Evolutionary conservation across 2,329 filamentous ascomycete species (phyloP).

Genomic region (Blastomyces percursus): DNA sequence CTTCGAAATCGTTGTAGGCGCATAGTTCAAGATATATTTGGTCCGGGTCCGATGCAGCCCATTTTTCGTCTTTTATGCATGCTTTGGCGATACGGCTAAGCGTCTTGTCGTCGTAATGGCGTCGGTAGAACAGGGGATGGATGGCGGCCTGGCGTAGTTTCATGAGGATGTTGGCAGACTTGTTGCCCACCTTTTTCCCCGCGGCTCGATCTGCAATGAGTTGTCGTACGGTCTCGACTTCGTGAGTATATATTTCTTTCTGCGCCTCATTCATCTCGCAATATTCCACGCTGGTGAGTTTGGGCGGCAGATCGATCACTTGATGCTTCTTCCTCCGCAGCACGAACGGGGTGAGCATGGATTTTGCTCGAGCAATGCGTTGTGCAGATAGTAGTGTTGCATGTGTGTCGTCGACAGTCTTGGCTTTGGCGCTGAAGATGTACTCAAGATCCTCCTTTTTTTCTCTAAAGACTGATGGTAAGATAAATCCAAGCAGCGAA

Average conservation of each 20-base stretch:
- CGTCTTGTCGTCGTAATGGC: slow-evolving; percentile 63
- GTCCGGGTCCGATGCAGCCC: slow-evolving; percentile 39
- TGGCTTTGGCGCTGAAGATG: slow-evolving; percentile 87
- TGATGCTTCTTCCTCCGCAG: slow-evolving; percentile 88
- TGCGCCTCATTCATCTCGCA: slow-evolving; percentile 70
- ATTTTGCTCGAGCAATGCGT: slow-evolving; percentile 73
- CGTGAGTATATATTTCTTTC: slow-evolving; percentile 58
- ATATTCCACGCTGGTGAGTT: slow-evolving; percentile 65
- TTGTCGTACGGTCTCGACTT: slow-evolving; percentile 52
- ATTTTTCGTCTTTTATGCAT: slow-evolving; percentile 57
- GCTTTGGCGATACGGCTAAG: slow-evolving; percentile 68
- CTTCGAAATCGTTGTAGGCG: slow-evolving; percentile 50
- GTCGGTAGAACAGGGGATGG: slow-evolving; percentile 77
- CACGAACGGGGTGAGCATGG: slow-evolving; percentile 92
- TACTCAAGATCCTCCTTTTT: slow-evolving; percentile 68
- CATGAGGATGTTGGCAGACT: slow-evolving; percentile 63
- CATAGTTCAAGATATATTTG: slow-evolving; percentile 45
- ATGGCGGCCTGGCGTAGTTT: slow-evolving; percentile 86
- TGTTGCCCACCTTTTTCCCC: slow-evolving; percentile 44
- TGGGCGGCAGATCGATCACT: slow-evolving; percentile 74
- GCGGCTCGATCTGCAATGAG: slow-evolving; percentile 49
- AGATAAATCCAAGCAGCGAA: slow-evolving; percentile 84
- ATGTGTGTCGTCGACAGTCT: slow-evolving; percentile 59
- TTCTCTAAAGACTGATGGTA: slow-evolving; percentile 69
- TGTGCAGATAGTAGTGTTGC: slow-evolving; percentile 77